A percentile compares a stretch with the other conserved stretches of the same genome.
These are phyloP conservation scores for Buxus sempervirens DNA, from an alignment of 164 flowering plant genomes.

Conservation along the genomic window DNA sequence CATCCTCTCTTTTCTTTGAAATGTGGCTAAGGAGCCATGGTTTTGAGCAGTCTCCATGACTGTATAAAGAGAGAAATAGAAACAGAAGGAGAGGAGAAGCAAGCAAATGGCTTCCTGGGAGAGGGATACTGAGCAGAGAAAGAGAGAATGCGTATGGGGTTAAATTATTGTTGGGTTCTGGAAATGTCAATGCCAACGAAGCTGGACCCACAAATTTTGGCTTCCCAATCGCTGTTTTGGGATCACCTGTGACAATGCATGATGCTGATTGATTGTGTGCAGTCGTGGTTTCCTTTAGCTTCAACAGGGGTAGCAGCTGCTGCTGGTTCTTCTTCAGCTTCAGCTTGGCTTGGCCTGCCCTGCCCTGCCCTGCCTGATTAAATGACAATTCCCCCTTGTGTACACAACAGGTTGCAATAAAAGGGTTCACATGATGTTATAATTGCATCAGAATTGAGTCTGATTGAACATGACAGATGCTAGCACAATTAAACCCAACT, in stretches of 20 bases:
- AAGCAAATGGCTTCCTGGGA: too few species aligned
- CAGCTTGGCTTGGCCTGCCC: not conserved
- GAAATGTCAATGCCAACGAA: conserved; percentile 51
- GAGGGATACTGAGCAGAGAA: not conserved
- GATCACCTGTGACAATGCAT: conserved; percentile 8
- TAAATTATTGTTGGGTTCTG: conserved; percentile 36
- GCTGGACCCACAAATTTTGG: conserved; percentile 32
- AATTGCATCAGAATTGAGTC: too few species aligned
- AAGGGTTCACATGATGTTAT: too few species aligned
- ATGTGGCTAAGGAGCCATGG: not conserved
- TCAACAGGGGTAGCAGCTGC: too few species aligned
- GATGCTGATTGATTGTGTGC: conserved; percentile 1
- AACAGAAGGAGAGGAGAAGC: too few species aligned
- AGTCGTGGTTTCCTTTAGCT: too few species aligned
- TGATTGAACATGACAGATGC: too few species aligned
- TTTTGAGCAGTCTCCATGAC: conserved; percentile 7
- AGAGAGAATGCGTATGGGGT: conserved; percentile 12
- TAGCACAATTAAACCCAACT: too few species aligned
- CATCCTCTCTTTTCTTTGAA: conserved; percentile 7
- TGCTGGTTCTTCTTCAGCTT: too few species aligned
- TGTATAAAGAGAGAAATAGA: conserved; percentile 5
- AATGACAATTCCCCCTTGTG: too few species aligned
- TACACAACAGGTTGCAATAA: too few species aligned
- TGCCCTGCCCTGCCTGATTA: too few species aligned
- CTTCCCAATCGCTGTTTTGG: conserved; percentile 19